Conservation (phyloP, 768 basidiomycete species). For the Termitomyces sp. region DNA sequence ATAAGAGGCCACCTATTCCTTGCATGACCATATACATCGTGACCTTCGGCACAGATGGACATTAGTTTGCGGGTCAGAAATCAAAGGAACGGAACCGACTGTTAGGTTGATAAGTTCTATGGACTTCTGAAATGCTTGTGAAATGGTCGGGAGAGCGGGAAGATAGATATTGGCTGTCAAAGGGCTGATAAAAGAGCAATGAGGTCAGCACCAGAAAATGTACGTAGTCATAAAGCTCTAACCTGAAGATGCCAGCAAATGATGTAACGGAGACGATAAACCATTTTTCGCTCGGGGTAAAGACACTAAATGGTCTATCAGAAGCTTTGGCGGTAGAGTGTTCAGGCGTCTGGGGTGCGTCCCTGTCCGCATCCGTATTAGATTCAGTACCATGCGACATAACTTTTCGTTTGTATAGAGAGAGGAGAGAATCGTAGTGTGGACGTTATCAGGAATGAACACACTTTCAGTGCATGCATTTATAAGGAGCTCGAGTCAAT, state of each 20-base stretch:
- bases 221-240: background rate
- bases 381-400: background rate
- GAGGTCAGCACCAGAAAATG: background rate
- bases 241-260: slow-evolving; percentile 66
- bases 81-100: slow-evolving; percentile 36
- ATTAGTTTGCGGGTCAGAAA: background rate
- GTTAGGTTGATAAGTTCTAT: slow-evolving; percentile 76
- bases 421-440: too few species aligned
- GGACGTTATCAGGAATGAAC: too few species aligned
- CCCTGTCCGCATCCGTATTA: background rate
- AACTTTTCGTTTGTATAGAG: background rate
- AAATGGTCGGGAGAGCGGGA: slow-evolving; percentile 71
- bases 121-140: slow-evolving; percentile 58
- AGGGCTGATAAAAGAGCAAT: background rate
- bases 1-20: slow-evolving; percentile 41
- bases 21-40: slow-evolving; percentile 74
- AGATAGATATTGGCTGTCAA: slow-evolving; percentile 72
- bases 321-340: background rate
- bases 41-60: slow-evolving; percentile 27
- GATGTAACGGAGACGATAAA: slow-evolving; percentile 57
- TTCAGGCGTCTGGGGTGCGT: background rate
- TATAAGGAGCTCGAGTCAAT: too few species aligned
- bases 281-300: slow-evolving; percentile 61
- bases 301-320: slow-evolving; percentile 39
- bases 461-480: too few species aligned